Evolutionary conservation across 139 green algal genomes (phyloP).

Genomic region (Haematococcus lacustris): DNA sequence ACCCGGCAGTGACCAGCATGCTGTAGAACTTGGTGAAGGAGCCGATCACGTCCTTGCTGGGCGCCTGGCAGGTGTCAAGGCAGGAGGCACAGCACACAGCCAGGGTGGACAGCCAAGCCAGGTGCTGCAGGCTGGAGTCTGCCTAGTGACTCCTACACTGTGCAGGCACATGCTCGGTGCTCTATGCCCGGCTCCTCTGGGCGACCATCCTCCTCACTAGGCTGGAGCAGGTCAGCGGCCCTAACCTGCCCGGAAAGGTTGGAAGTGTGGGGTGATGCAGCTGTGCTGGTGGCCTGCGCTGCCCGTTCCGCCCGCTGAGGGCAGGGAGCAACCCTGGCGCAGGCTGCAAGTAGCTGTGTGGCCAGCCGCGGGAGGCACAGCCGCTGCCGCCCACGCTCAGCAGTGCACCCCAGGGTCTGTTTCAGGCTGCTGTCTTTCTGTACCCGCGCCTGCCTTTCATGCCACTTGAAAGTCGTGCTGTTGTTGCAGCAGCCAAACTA

Average conservation of each 20-base stretch:
- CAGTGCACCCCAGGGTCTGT: no score
- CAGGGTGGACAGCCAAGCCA: neutral
- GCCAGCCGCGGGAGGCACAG: no score
- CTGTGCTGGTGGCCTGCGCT: no score
- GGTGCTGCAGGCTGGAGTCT: neutral
- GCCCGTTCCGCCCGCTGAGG: no score
- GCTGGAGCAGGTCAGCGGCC: neutral
- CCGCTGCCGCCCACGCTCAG: no score
- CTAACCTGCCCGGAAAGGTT: neutral
- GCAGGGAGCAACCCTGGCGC: no score
- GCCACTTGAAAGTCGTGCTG: no score
- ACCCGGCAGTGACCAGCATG: slow-evolving; percentile 32
- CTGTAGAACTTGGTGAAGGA: slow-evolving; percentile 40
- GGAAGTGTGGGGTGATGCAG: neutral
- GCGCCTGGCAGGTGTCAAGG: slow-evolving; percentile 8
- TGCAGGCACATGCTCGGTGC: neutral
- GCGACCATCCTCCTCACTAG: neutral
- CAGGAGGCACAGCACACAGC: neutral
- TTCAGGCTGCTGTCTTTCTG: no score
- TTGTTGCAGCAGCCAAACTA: no score
- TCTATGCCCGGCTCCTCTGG: neutral
- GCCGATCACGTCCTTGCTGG: slow-evolving; percentile 36
- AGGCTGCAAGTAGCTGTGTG: no score
- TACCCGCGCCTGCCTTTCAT: no score
- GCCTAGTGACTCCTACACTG: neutral